phyloP scores from a whole-genome alignment of 345 rosid species.

The Firmiana major region DNA sequence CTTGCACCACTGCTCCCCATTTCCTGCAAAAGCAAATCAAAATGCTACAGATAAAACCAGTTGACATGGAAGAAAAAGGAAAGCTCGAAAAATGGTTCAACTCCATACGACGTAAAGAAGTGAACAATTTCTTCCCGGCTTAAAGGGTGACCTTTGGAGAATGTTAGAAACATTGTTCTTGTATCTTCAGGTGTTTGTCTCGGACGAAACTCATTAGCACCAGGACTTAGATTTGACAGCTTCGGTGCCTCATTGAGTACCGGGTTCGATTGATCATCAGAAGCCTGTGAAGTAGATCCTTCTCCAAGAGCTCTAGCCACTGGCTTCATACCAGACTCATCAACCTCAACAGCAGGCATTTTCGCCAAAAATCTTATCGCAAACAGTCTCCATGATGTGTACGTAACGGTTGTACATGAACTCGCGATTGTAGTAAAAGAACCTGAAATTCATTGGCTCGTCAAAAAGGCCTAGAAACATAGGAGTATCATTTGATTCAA shows the following conservation, averaged over 20 bases:
- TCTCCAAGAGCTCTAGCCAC: not conserved
- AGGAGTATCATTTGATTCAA: not conserved
- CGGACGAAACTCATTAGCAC: conserved; percentile 18
- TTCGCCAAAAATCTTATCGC: conserved; percentile 31
- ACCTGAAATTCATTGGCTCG: conserved; percentile 19
- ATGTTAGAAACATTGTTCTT: conserved; percentile 33
- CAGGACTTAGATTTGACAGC: conserved; percentile 15
- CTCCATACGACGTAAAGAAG: conserved; percentile 26
- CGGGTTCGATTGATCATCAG: no score
- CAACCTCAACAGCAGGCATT: conserved; percentile 25
- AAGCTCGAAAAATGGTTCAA: not conserved
- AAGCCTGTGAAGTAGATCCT: not conserved
- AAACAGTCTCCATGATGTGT: conserved; percentile 30
- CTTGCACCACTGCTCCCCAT: conserved; percentile 32
- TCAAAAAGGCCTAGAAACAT: conserved; percentile 12
- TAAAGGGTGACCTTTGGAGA: conserved; percentile 35
- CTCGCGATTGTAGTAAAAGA: conserved; percentile 23
- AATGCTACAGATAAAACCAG: not conserved
- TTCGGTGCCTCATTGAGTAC: not conserved
- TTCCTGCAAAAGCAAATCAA: conserved; percentile 15
- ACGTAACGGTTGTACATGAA: conserved; percentile 22
- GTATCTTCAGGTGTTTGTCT: conserved; percentile 14
- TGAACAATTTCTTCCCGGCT: conserved; percentile 23
- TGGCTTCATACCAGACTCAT: conserved; percentile 25
- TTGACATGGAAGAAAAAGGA: not conserved